Base-by-base conservation (phyloP, 164 flowering plant species). In the Litsea cubeba region DNA sequence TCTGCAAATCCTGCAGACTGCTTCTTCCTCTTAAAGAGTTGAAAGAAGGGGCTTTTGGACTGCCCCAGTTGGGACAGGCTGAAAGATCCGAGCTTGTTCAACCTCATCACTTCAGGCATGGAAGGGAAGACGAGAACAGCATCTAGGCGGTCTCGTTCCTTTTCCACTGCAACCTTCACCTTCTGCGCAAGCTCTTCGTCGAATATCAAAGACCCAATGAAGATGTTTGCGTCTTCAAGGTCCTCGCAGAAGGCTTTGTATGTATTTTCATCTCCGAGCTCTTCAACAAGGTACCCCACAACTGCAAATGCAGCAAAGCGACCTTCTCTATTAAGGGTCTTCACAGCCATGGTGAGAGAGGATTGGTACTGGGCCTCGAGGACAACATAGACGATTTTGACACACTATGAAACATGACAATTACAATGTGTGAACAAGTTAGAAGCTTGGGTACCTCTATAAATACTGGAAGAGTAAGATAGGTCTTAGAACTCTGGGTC, bases 101-200 rank as follows among this genome's bases (percentile, higher is more conserved):
- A 88, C 68, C 99, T 85, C 99, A 96, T 96, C 23, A 96, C 98
- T 72, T 93, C 99, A 74, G 99, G 99, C 99, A 96, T 96, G 62
- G 99, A 96, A 57, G 99, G 99, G 83, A 96, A 96, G 46, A 96
- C 99, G 62, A 96, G 73, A 7, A 96, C 98, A 3, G 99, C 99
- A 79, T 96, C 98, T 32, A 96, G 84, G 75, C 98, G 87, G 32
- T 96, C 98, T 73, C 99, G 85, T 62, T 91, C 93, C 74, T 90
- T 91, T 89, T 96, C 99, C 62, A 96, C 99, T 0, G 99, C 99
- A 35, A 79, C 78, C 71, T 88, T 93, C 12, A 96, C 91, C 75
- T 94, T 96, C 77, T 87, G 76, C 1, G 99, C 99, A 32, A 96
- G 85, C 83, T 96, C 99, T 81, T 96, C 99, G 10, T 94, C 98